These are phyloP conservation scores for Aspergillus homomorphus DNA, from an alignment of 495 filamentous ascomycete genomes.

Conservation along the genomic window DNA sequence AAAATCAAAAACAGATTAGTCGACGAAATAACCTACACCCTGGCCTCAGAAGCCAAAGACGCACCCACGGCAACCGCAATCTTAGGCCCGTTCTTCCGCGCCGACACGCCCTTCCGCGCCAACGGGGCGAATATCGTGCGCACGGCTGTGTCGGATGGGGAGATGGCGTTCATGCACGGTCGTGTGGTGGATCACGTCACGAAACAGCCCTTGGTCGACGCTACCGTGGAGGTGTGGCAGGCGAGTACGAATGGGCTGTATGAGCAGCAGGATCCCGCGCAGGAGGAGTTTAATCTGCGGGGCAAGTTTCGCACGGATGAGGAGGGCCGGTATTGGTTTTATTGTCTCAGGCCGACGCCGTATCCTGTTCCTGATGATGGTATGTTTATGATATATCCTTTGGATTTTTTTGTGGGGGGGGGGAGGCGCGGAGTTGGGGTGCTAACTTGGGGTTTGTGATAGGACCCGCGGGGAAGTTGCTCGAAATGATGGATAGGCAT, in stretches of 20 bases:
- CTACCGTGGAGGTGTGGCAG: conserved; percentile 74
- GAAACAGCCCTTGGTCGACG: conserved; percentile 56
- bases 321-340: conserved; percentile 63
- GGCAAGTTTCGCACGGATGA: conserved; percentile 67
- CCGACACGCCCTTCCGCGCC: conserved; percentile 58
- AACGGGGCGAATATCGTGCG: conserved; percentile 65
- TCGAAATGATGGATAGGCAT: conserved; percentile 62
- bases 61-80: conserved; percentile 67
- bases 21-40: conserved; percentile 73
- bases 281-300: conserved; percentile 71
- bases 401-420: conserved; percentile 29
- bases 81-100: conserved; percentile 75
- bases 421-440: neutral
- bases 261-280: conserved; percentile 70
- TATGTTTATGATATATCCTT: too few relatives aligned
- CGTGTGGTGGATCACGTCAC: conserved; percentile 55
- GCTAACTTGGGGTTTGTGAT: neutral
- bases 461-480: conserved; percentile 46
- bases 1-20: conserved; percentile 47
- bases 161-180: conserved; percentile 62
- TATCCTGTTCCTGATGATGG: conserved; percentile 72
- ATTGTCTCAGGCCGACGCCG: conserved; percentile 65
- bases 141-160: conserved; percentile 48
- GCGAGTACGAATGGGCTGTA: conserved; percentile 75
- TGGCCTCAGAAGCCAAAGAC: conserved; percentile 47